phyloP scores from a whole-genome alignment of 495 filamentous ascomycete genomes.

The Xylaria venustula region DNA sequence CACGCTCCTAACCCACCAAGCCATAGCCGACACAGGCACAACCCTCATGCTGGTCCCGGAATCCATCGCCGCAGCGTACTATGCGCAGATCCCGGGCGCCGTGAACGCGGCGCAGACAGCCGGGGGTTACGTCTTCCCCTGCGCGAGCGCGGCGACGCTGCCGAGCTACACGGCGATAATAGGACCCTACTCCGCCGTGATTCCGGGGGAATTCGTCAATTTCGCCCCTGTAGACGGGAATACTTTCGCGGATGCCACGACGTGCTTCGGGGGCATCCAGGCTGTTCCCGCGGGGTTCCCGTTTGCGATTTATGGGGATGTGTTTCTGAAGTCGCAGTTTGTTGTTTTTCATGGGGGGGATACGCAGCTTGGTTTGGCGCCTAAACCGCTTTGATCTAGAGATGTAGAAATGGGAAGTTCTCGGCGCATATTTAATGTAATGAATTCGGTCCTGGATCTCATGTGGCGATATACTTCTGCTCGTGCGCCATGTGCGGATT shows the following conservation, averaged over 20 bases:
- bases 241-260: conserved; percentile 35
- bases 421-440: no score
- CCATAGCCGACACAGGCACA: conserved; percentile 66
- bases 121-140: conserved; percentile 72
- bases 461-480: no score
- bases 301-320: conserved; percentile 76
- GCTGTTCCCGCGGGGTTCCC: conserved; percentile 54
- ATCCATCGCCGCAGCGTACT: conserved; percentile 63
- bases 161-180: conserved; percentile 65
- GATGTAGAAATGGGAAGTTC: not conserved
- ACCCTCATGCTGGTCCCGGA: conserved; percentile 67
- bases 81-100: conserved; percentile 59
- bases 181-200: conserved; percentile 50
- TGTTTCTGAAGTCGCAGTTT: conserved; percentile 82
- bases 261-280: conserved; percentile 70
- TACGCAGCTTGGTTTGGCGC: conserved; percentile 62
- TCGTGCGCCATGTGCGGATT: no score
- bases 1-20: conserved; percentile 28
- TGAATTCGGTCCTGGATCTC: no score
- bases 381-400: conserved; percentile 37
- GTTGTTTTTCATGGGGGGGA: conserved; percentile 66
- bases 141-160: conserved; percentile 54
- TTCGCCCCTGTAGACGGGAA: conserved; percentile 50
- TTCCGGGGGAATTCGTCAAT: conserved; percentile 62
- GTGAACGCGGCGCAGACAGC: conserved; percentile 46